Percentiles rank a stretch among this genome's conserved stretches.
Conservation (phyloP, 2,329 filamentous ascomycete species). For the Ceratocystis colombiana region DNA sequence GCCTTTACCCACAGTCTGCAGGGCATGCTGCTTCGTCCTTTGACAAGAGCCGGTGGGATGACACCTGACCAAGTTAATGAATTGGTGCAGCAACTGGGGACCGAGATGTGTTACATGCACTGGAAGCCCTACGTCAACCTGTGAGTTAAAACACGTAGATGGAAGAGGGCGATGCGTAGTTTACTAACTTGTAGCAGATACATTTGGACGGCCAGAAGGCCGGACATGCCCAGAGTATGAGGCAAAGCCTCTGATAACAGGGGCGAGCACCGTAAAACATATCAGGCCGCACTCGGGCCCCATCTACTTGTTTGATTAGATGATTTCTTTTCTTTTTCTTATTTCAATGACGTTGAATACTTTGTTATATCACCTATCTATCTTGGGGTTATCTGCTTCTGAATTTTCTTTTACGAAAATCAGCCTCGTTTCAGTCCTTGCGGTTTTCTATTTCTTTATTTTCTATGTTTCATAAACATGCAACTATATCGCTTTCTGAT, state of each 20-base stretch:
- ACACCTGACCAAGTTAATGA: constrained; percentile 51
- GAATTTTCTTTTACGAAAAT: neutral
- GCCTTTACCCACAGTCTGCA: constrained; percentile 64
- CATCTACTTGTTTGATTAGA: neutral
- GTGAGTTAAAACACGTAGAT: constrained; percentile 43
- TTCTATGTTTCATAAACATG: constrained; percentile 2
- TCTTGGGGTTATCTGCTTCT: neutral
- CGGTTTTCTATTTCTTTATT: neutral
- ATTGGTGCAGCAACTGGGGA: constrained; percentile 53
- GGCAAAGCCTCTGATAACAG: neutral
- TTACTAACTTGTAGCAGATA: constrained; percentile 28
- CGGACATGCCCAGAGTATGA: constrained; percentile 19
- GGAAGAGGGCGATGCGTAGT: constrained; percentile 23
- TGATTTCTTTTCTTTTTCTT: neutral
- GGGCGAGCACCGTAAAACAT: constrained; percentile 1
- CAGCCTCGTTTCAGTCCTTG: neutral
- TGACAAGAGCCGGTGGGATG: constrained; percentile 45
- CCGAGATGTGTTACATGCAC: constrained; percentile 57
- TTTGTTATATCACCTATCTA: neutral
- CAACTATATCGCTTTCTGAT: neutral
- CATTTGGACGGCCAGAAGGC: constrained; percentile 32
- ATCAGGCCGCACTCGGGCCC: neutral
- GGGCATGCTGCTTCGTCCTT: constrained; percentile 60
- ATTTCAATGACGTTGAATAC: neutral
- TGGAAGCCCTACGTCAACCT: constrained; percentile 65